phyloP scores from a whole-genome alignment of 352 stramenopile genomes.

The Phytophthora cactorum region DNA sequence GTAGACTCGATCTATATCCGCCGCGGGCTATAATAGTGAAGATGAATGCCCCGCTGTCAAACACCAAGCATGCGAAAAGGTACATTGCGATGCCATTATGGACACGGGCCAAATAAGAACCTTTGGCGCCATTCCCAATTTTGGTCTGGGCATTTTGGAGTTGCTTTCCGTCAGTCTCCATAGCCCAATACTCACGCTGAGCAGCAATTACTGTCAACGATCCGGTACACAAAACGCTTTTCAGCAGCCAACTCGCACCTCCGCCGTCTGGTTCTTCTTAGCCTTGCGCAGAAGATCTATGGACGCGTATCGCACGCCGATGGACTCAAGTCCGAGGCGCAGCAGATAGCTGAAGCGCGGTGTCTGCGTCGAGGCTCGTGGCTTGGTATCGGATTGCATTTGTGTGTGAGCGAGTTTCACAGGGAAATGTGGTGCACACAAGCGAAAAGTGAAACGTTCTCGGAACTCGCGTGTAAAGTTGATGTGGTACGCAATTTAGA shows the following conservation, averaged over 20 bases:
- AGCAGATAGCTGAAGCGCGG: conserved; percentile 58
- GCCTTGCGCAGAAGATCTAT: conserved; percentile 64
- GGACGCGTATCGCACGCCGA: conserved; percentile 60
- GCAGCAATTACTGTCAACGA: conserved; percentile 9
- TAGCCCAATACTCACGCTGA: conserved; percentile 54
- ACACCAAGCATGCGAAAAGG: no score
- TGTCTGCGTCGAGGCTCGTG: background rate
- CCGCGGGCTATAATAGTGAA: no score
- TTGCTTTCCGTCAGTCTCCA: conserved; percentile 41
- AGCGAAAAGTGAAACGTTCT: background rate
- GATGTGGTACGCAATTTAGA: background rate
- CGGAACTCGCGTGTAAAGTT: conserved; percentile 1
- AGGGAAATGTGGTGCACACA: background rate
- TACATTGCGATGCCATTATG: no score
- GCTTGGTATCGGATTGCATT: background rate
- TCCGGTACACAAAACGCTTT: background rate
- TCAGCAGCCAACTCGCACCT: conserved; percentile 6
- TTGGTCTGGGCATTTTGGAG: no score
- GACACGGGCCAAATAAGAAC: no score
- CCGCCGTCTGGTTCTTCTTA: conserved; percentile 54
- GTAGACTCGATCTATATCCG: no score
- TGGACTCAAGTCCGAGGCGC: conserved; percentile 41
- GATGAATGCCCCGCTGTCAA: no score
- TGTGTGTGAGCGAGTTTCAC: background rate
- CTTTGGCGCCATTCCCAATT: no score